Base-by-base conservation (phyloP, 345 rosid genomes). In the Sapria himalayana region DNA sequence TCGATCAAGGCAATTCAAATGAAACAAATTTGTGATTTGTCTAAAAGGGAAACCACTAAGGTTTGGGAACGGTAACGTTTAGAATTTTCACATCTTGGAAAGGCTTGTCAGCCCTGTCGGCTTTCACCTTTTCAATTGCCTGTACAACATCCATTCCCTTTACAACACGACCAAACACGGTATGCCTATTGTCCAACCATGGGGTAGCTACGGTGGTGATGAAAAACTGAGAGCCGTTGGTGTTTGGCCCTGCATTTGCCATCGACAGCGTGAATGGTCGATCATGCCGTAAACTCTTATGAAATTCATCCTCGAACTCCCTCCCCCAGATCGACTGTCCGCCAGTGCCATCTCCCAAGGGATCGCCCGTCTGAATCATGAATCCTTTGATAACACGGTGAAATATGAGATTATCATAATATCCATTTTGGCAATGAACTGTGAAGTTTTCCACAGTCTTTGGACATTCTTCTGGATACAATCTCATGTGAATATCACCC, bases 311-410 rank as follows among this genome's bases (percentile, higher is more conserved):
- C 66, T 77, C 95, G 27, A 84, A 91, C 64, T 80, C 99, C 65
- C 95, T 77, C 39, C 99, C 99, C 99, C 99, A 84, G 25, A 91
- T 84, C 49, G 99, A 82, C 63, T 91, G 99, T 39, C 95, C 99
- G 46, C 95, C 99, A 33, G 95, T 91, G 38, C 99, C 99, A 64
- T 91, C 99, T 27, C 99, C 99, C 50, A 91, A 62, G 42, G 99
- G 95, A 54, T 91, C 99, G 45, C 99, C 99, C 15, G 95, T 77
- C 52, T 91, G 99, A 59, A 84, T 51, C 99, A 89, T 89, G 71
- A 89, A 89, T 47, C 99, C 98, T 58, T 63, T 84, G 65, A 91
- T 84, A 38, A 84, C 92, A 15, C 92, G 81, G 47, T 91, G 99
- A 55, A 91, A 84, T 27, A 91, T 77, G 51, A 79, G 92, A 62